Conservation (phyloP, 2,329 filamentous ascomycete genomes). For the Fusarium luffae region DNA sequence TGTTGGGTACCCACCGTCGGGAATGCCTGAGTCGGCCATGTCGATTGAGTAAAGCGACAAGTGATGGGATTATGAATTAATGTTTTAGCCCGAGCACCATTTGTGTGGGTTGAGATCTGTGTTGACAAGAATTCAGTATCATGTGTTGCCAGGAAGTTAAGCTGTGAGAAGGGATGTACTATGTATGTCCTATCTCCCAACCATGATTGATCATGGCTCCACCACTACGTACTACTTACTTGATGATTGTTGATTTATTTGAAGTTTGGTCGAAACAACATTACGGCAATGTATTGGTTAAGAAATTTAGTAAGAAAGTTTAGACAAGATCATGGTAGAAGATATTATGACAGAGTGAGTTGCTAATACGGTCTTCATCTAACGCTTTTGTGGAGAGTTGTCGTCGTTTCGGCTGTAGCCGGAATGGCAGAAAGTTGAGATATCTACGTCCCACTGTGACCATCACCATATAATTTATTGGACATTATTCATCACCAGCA, state of each 20-base stretch:
- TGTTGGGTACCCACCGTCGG: conserved; percentile 50
- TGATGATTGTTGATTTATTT: not conserved
- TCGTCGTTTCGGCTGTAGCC: conserved; percentile 41
- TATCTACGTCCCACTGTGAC: conserved; percentile 20
- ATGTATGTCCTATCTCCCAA: conserved; percentile 10
- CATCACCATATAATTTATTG: conserved; percentile 7
- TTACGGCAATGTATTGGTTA: not conserved
- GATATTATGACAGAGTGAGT: not conserved
- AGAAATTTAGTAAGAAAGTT: not conserved
- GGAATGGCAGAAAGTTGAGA: conserved; percentile 38
- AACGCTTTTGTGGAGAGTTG: conserved; percentile 32
- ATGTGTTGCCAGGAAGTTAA: conserved; percentile 17
- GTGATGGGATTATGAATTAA: conserved; percentile 32
- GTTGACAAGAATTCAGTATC: conserved; percentile 13
- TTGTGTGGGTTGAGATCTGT: not conserved
- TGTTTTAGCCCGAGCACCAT: not conserved
- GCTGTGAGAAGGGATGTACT: conserved; percentile 25
- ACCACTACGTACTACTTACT: conserved; percentile 22
- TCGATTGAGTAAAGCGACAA: conserved; percentile 13
- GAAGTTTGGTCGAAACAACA: not conserved
- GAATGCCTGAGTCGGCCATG: conserved; percentile 53
- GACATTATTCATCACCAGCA: conserved; percentile 12
- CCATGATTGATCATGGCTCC: conserved; percentile 26
- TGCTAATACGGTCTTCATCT: conserved; percentile 19
- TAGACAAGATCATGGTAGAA: not conserved